Percentiles rank a stretch among this genome's conserved stretches.
phyloP scores from a whole-genome alignment of 2,329 filamentous ascomycete species.

The Metarhizium brunneum region DNA sequence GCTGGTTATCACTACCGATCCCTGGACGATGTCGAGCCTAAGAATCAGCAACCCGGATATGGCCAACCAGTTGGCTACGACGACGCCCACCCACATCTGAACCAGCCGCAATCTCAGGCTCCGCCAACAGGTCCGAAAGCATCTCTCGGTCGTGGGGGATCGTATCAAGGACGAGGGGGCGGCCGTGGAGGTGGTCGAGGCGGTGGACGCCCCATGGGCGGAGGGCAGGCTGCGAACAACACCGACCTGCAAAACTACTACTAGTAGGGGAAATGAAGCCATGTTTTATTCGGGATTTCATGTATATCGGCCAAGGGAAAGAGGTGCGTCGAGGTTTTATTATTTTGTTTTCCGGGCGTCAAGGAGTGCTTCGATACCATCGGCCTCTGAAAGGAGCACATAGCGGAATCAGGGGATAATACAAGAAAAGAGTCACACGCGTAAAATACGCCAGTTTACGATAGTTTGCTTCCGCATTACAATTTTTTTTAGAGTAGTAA shows the following conservation, averaged over 20 bases:
- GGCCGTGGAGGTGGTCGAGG: slow-evolving; percentile 10
- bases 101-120: slow-evolving; percentile 9
- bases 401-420: not conserved
- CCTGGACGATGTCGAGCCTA: slow-evolving; percentile 53
- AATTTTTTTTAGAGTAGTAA: no score
- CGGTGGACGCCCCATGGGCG: slow-evolving; percentile 14
- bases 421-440: not conserved
- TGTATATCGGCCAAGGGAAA: no score
- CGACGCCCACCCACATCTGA: slow-evolving; percentile 25
- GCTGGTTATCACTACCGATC: slow-evolving; percentile 52
- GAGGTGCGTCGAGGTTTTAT: no score
- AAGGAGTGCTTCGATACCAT: not conserved
- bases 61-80: slow-evolving; percentile 38
- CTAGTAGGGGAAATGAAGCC: slow-evolving; percentile 10
- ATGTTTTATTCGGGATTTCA: no score
- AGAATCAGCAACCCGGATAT: slow-evolving; percentile 34
- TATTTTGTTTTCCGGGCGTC: not conserved
- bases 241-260: slow-evolving; percentile 33
- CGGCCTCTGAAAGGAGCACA: not conserved
- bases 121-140: slow-evolving; percentile 11
- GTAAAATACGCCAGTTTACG: not conserved
- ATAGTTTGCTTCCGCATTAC: not conserved
- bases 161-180: slow-evolving; percentile 2
- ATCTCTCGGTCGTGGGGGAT: not conserved
- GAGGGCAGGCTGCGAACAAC: slow-evolving; percentile 15